Evolutionary conservation across 2,329 filamentous ascomycete genomes (phyloP), one percentile per base, ranked within the genome.

Genomic region (Pezicula carpinea): DNA sequence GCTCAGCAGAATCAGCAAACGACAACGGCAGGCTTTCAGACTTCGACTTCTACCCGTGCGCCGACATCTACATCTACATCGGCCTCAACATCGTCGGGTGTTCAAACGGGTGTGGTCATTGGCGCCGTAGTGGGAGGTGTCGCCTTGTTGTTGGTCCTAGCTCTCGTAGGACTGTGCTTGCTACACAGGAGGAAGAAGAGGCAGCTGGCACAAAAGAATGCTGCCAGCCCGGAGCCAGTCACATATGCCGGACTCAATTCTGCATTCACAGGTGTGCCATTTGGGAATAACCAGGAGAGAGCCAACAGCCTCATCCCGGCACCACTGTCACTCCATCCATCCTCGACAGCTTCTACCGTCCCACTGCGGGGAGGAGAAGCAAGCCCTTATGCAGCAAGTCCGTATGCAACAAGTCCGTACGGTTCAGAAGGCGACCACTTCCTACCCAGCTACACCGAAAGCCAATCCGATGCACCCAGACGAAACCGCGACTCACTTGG

Each of bases 181-280:
- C 34, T 52, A 7, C 48, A 50, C 38, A 43, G 36, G 21, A 50
- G 51, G 33, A 56, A 52, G 39, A 52, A 48, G 31, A 49, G 35
- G 15, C 35, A 47, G 29, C 21, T 26, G 11, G 31, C 17, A 38
- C 39, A 38, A 17, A 51, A 46, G 33, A 21, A 23, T 19, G 22
- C 43, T 23, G 38, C 41, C 15, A 45, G 31, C 6, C 44, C 49
- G 14, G 35, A 52, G n/a, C 46, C 45, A 15, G 46, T 51, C 21
- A 53, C 53, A 32, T 57, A 59, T 32, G 41, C 47, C 13, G 47
- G 49, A 22, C 47, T 58, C 5, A 56, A 58, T 29, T 33, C 46
- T 14, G 41, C 48, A 6, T 57, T 58, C 31, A 14, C 49, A 17
- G 54, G 57, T 14, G 53, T 57, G 13, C 50, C 52, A 18, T 58